Percentiles rank a stretch among this genome's conserved stretches.
phyloP scores from a whole-genome alignment of 2,329 filamentous ascomycete species.

The Aspergillus pseudoglaucus region DNA sequence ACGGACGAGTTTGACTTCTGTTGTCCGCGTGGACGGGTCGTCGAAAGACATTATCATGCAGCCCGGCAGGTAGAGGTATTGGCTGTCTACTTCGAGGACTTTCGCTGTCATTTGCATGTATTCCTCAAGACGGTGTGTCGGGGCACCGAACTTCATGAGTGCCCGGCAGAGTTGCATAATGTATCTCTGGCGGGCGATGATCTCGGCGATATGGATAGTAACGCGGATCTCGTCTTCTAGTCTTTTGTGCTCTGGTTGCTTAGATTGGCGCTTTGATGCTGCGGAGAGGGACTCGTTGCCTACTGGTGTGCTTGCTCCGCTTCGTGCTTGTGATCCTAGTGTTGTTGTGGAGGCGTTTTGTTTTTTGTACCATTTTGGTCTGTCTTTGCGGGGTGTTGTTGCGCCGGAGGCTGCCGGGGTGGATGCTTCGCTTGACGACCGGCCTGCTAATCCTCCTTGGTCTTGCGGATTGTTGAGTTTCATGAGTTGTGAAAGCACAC shows the following conservation, averaged over 20 bases:
- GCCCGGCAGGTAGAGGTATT: conserved; percentile 83
- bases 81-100: conserved; percentile 81
- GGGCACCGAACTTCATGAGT: conserved; percentile 84
- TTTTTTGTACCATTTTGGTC: conserved; percentile 30
- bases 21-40: conserved; percentile 40
- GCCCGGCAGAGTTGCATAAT: conserved; percentile 77
- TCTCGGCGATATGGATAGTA: conserved; percentile 58
- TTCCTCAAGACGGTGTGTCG: conserved; percentile 81
- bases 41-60: conserved; percentile 94
- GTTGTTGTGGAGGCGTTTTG: conserved; percentile 20
- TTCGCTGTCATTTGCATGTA: conserved; percentile 86
- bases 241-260: conserved; percentile 12
- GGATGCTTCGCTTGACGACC: conserved; percentile 9
- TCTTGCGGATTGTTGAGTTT: conserved; percentile 18
- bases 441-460: neutral
- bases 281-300: conserved; percentile 21
- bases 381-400: conserved; percentile 5
- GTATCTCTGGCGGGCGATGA: conserved; percentile 73
- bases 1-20: conserved; percentile 41
- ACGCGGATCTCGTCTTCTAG: conserved; percentile 49
- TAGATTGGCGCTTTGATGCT: conserved; percentile 20
- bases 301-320: conserved; percentile 24
- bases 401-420: neutral
- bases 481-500: conserved; percentile 26
- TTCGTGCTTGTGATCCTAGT: conserved; percentile 12